phyloP scores from a whole-genome alignment of 2,329 filamentous ascomycete species.

The Cladosporium halotolerans region DNA sequence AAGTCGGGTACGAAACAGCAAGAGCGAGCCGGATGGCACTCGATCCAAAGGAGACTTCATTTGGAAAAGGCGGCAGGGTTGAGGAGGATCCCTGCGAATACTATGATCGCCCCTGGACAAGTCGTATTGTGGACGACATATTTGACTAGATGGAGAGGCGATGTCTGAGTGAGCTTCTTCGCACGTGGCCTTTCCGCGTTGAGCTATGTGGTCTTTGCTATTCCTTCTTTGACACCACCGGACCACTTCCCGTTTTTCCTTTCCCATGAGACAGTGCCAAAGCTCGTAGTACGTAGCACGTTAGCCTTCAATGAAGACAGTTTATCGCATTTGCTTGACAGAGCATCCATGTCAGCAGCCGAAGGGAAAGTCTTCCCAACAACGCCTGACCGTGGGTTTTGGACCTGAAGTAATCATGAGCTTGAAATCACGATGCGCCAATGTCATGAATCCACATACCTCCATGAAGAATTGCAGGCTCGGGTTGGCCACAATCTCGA shows the following conservation, averaged over 20 bases:
- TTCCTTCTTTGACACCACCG: constrained; percentile 6
- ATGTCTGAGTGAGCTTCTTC: not conserved
- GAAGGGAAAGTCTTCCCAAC: constrained; percentile 31
- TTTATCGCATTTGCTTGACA: constrained; percentile 30
- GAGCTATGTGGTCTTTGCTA: not conserved
- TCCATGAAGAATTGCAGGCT: constrained; percentile 34
- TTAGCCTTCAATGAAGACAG: constrained; percentile 33
- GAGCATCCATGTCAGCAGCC: constrained; percentile 28
- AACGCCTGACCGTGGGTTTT: constrained; percentile 24
- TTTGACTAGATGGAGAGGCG: not conserved
- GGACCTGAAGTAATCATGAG: constrained; percentile 16
- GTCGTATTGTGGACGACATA: not conserved
- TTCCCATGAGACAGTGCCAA: constrained; percentile 29
- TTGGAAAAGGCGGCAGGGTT: too few relatives aligned
- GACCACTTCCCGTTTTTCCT: constrained; percentile 28
- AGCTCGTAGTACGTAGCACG: constrained; percentile 30
- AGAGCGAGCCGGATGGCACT: too few relatives aligned
- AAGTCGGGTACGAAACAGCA: not conserved
- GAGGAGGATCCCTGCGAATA: not conserved
- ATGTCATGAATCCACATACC: constrained; percentile 21
- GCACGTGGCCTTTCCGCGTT: not conserved
- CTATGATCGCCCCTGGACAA: not conserved
- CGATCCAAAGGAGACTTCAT: too few relatives aligned
- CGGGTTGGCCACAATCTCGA: constrained; percentile 36
- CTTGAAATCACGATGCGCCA: not conserved